Percentiles rank a stretch among this genome's conserved stretches.
Conservation (phyloP, 2,329 filamentous ascomycete genomes). For the Diplodia scrobiculata region DNA sequence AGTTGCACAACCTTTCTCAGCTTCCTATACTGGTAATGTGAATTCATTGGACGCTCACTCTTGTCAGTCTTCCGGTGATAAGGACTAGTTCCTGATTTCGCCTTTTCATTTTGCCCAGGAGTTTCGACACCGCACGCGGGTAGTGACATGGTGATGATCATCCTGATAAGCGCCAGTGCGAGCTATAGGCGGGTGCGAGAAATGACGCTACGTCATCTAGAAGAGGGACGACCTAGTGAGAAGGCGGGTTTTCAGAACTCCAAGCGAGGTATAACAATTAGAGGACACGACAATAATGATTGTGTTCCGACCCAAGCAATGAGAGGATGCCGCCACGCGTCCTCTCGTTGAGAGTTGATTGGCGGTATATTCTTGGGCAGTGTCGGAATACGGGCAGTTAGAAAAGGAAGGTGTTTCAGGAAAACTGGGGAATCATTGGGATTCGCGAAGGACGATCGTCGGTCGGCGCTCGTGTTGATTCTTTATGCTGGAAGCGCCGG, state of each 20-base stretch:
- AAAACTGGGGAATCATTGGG: constrained; percentile 9
- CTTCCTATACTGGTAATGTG: too few relatives aligned
- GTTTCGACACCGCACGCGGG: background rate
- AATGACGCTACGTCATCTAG: background rate
- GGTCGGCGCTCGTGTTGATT: background rate
- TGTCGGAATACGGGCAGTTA: background rate
- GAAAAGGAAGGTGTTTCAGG: constrained; percentile 17
- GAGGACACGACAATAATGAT: background rate
- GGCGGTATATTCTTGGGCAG: background rate
- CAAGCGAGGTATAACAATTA: background rate
- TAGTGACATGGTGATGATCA: background rate
- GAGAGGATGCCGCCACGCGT: background rate
- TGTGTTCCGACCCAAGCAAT: background rate
- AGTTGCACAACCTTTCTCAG: too few relatives aligned
- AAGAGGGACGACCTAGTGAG: background rate
- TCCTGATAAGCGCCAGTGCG: background rate
- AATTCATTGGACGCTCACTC: too few relatives aligned
- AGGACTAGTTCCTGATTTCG: too few relatives aligned
- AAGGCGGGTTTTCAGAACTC: background rate
- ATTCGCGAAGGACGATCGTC: background rate
- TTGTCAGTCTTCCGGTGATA: too few relatives aligned
- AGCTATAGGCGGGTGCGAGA: background rate
- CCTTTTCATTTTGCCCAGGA: background rate
- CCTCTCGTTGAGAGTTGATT: background rate
- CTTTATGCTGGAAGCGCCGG: background rate